Base-by-base conservation (phyloP, 305 asterid species). In the Withania somnifera region DNA sequence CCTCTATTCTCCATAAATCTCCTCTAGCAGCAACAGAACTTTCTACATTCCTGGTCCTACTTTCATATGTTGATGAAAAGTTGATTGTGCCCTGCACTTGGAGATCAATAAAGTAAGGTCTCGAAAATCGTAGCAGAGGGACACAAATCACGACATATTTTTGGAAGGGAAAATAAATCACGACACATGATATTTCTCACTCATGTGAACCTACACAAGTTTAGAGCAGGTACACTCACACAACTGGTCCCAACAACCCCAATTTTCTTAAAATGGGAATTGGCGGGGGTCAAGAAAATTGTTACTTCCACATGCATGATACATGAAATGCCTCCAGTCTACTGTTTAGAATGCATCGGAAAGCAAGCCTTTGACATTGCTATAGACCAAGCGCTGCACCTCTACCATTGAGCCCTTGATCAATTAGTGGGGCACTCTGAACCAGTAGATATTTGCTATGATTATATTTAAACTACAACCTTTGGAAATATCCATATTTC, bases 1-100 rank as follows among this genome's bases (percentile, higher is more conserved):
- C 97, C 87, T 96, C 99, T 54, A 96, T 90, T 87, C 99, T 93
- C 99, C 99, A 96, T 83, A 94, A 83, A 86, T 96, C 99, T 87
- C 99, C 99, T 80, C 97, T 91, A 60, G 99, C 98, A 78, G 89
- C 90, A 86, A 96, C 83, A 79, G 98, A 92, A 87, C 97, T 94
- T 84, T 93, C 98, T 5, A 94, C 66, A 34, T 86, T 91, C 73
- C 89, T 89, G 5, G 90, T 93, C 85, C 97, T 87, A 84, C 98
- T 93, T 85, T 92, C 94, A 82, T 93, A 96, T 20, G 93, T 93
- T 71, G 99, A 92, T 76, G 99, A 87, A 66, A 92, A 71, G 86
- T 96, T 96, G 86, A 96, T 7, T 8, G 92, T 87, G 24, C 98
- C 99, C 98, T 96, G 92, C 87, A 89, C 40, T 34, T 6, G 69